These are phyloP conservation scores for Acmispon strigosus DNA, from an alignment of 306 rosid species.

Conservation along the genomic window DNA sequence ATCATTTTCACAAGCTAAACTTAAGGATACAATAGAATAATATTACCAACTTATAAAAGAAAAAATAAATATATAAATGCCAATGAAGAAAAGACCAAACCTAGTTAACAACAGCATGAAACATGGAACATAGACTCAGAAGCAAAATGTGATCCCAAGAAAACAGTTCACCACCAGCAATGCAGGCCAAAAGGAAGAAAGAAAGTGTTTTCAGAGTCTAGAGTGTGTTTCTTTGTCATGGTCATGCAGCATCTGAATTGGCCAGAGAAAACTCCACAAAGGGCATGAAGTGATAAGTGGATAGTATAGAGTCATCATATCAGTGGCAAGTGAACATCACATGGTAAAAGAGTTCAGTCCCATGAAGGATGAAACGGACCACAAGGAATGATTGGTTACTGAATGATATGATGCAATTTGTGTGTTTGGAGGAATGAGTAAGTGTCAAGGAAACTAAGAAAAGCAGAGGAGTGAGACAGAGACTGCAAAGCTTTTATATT, in stretches of 20 bases:
- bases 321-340: conserved; percentile 27
- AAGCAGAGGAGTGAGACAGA: conserved; percentile 18
- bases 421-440: conserved; percentile 41
- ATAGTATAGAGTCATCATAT: conserved; percentile 14
- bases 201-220: not conserved
- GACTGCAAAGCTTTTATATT: conserved; percentile 19
- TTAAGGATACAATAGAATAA: not conserved
- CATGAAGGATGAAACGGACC: conserved; percentile 7
- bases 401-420: conserved; percentile 42
- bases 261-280: not conserved
- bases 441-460: conserved; percentile 44
- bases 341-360: conserved; percentile 17
- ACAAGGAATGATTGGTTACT: conserved; percentile 16
- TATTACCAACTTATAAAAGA: not conserved
- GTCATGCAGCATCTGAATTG: not conserved
- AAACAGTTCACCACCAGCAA: not conserved
- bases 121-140: not conserved
- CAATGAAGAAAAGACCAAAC: conserved; percentile 10
- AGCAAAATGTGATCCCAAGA: not conserved
- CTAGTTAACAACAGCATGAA: conserved; percentile 14
- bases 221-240: not conserved
- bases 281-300: not conserved
- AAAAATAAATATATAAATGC: not conserved
- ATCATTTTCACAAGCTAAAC: not conserved
- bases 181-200: not conserved